Evolutionary conservation across 1,139 yeast genomes (phyloP), one percentile per base, ranked within the genome.

Genomic region (Hemisphaericaspora subhashii): DNA sequence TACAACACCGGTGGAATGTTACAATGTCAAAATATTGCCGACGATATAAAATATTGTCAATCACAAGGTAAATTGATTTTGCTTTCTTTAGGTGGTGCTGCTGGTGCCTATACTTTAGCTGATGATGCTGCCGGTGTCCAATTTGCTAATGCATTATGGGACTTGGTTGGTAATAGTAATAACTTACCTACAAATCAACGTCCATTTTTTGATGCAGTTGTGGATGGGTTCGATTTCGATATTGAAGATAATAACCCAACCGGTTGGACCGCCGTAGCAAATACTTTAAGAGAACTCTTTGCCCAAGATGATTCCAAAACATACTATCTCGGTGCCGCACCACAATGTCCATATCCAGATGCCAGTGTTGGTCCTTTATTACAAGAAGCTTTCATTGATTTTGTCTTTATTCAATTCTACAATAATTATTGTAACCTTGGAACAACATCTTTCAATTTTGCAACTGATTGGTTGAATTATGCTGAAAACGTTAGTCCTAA

Each of bases 301-400:
- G 66, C 66, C 14, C 58, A 66, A 16, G 83, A 81, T 52, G 32
- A 70, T 17, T 70, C 85, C 15, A 83, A 78, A 60, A 54, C 62
- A 12, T 90, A 86, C 66, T 89, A 86, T 60, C 68, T 90, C 36
- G 79, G 95, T 38, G 96, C 96, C 46, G 95, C 98, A 47, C 98
- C 98, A 20, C 98, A 90, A 68, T 90, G 98, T 68, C 86, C 83
- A 14, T 86, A 82, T 58, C 98, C 97, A 15, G 98, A 90, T 66
- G 88, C 83, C 6, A 79, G 86, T 32, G 81, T 85, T 32, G 95
- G 95, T 45, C 78, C 80, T 39, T 65, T 85, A 27, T 63, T 90
- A 51, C 67, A 68, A 17, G 64, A 74, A 27, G 79, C 86, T 15
- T 71, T 77, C 32, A 68, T 90, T 47, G 98, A 90, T 64, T 88